Conservation (phyloP, 371 early-diverging fungal genomes). For the Gilbertella persicaria region DNA sequence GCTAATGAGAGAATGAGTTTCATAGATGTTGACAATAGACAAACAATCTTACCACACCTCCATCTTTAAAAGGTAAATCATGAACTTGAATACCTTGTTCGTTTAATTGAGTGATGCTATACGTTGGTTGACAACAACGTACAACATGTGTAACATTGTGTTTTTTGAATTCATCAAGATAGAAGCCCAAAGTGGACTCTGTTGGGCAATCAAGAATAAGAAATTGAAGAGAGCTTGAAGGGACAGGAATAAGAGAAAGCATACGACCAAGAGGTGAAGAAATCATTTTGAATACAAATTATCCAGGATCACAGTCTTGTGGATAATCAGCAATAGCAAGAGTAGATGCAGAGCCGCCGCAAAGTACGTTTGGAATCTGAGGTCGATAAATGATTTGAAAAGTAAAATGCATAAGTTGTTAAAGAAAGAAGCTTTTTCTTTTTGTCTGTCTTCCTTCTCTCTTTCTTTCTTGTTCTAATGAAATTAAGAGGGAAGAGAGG, state of each 20-base stretch:
- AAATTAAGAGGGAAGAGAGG: too few species aligned
- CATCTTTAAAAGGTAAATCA: constrained; percentile 84
- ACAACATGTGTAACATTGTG: constrained; percentile 83
- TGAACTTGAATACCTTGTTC: constrained; percentile 70
- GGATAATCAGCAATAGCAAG: constrained; percentile 24
- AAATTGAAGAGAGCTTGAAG: constrained; percentile 62
- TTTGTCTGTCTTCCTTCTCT: too few species aligned
- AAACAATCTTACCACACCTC: constrained; percentile 53
- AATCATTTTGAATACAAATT: constrained; percentile 3
- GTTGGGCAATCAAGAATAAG: constrained; percentile 89
- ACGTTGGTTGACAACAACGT: constrained; percentile 90
- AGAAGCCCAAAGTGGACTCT: constrained; percentile 74
- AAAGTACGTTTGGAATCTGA: constrained; percentile 30
- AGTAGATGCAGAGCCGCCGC: constrained; percentile 23
- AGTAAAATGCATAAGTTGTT: constrained; percentile 24
- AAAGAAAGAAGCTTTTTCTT: too few species aligned
- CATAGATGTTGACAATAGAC: background rate
- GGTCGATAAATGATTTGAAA: constrained; percentile 6
- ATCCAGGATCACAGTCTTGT: constrained; percentile 30
- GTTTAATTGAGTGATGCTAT: constrained; percentile 57
- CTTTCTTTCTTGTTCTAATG: too few species aligned
- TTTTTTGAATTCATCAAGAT: constrained; percentile 71
- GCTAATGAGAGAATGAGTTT: constrained; percentile 28
- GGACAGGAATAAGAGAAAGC: constrained; percentile 61
- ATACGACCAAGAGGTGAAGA: constrained; percentile 52